These are phyloP conservation scores for Leucocoprinus gongylophorus DNA, from an alignment of 1,284 basidiomycete genomes.

Conservation along the genomic window DNA sequence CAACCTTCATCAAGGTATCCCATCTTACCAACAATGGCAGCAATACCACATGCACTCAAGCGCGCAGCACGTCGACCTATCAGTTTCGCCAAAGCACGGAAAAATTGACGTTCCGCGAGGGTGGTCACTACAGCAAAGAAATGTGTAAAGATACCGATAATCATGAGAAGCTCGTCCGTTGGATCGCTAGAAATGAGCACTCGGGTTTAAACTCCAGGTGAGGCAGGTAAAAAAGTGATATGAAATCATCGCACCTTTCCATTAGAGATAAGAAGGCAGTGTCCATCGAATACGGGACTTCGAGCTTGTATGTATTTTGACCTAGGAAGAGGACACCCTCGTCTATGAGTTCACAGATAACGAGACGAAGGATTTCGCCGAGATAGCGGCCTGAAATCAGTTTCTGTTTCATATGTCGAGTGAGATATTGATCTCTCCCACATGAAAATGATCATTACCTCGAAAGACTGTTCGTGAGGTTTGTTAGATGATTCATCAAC, in stretches of 20 bases:
- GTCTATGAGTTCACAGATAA: slow-evolving; percentile 94
- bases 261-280: slow-evolving; percentile 96
- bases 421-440: neutral
- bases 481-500: slow-evolving; percentile 97
- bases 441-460: slow-evolving; percentile 37
- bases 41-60: slow-evolving; percentile 88
- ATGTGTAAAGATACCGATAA: slow-evolving; percentile 94
- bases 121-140: slow-evolving; percentile 95
- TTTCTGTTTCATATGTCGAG: slow-evolving; percentile 52
- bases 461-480: slow-evolving; percentile 90
- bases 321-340: slow-evolving; percentile 96
- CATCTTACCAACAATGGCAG: slow-evolving; percentile 90
- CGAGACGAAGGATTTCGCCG: slow-evolving; percentile 91
- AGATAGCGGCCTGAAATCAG: slow-evolving; percentile 97
- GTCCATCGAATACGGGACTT: slow-evolving; percentile 88
- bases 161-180: slow-evolving; percentile 95
- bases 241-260: slow-evolving; percentile 58
- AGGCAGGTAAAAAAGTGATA: neutral
- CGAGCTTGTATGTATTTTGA: slow-evolving; percentile 97
- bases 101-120: slow-evolving; percentile 90
- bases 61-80: slow-evolving; percentile 88
- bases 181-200: slow-evolving; percentile 61
- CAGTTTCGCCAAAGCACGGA: slow-evolving; percentile 84
- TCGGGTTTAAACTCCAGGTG: neutral
- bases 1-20: slow-evolving; percentile 87